phyloP scores from a whole-genome alignment of 768 basidiomycete species.

The Coprinellus aureogranulatus region DNA sequence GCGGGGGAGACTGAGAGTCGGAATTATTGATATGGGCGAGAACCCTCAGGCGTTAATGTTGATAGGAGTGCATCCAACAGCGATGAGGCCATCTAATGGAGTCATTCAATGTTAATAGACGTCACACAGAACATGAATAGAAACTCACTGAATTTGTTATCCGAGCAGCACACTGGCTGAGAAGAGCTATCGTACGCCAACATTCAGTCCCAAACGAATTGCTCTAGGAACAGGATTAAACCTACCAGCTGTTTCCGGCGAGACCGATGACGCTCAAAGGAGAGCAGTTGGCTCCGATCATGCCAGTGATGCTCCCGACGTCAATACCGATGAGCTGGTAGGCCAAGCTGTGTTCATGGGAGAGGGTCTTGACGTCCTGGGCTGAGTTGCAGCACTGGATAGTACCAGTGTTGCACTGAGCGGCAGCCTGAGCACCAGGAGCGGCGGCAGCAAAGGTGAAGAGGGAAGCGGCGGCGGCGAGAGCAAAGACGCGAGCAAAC shows the following conservation, averaged over 20 bases:
- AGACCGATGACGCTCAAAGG: conserved; percentile 21
- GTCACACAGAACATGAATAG: neutral
- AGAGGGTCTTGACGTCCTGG: neutral
- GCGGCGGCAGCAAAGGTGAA: neutral
- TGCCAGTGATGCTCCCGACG: conserved; percentile 12
- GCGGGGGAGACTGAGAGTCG: no score
- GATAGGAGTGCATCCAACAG: conserved; percentile 27
- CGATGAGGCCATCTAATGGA: conserved; percentile 22
- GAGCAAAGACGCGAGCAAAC: conserved; percentile 4
- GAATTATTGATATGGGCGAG: neutral
- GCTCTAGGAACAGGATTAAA: neutral
- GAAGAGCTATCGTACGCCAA: neutral
- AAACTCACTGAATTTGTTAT: conserved; percentile 24
- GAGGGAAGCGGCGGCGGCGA: conserved; percentile 1
- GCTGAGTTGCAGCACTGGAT: conserved; percentile 7
- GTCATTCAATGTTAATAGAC: no score
- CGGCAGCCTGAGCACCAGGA: neutral
- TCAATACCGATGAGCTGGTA: conserved; percentile 13
- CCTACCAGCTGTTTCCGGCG: conserved; percentile 18
- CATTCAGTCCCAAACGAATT: no score
- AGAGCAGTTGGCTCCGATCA: conserved; percentile 21
- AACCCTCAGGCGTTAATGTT: conserved; percentile 22
- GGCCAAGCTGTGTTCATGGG: neutral
- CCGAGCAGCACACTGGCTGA: conserved; percentile 25
- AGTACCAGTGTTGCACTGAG: conserved; percentile 6